Conservation (phyloP, 768 basidiomycete species). For the Termitomyces sp. region DNA sequence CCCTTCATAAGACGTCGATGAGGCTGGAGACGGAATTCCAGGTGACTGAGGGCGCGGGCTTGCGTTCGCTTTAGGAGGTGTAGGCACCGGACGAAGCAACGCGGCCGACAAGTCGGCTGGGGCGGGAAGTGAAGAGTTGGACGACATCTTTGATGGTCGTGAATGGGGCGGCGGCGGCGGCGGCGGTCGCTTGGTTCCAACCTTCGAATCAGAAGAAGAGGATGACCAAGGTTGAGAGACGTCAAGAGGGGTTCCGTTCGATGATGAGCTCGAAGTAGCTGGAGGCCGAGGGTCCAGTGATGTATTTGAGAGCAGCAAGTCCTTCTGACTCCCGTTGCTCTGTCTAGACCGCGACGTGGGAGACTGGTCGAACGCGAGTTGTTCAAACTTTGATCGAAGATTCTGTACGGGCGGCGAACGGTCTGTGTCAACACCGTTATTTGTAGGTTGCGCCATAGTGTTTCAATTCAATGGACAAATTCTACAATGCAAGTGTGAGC, state of each 20-base stretch:
- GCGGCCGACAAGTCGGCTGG: constrained; percentile 34
- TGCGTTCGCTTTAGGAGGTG: constrained; percentile 20
- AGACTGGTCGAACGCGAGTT: constrained; percentile 36
- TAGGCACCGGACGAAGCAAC: constrained; percentile 44
- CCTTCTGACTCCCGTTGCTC: constrained; percentile 8
- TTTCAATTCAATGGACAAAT: background rate
- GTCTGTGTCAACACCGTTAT: constrained; percentile 41
- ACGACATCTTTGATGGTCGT: constrained; percentile 19
- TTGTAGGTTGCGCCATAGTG: background rate
- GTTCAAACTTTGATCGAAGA: constrained; percentile 67
- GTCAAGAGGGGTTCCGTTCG: constrained; percentile 17
- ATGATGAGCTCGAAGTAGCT: constrained; percentile 27
- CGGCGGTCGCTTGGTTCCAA: constrained; percentile 41
- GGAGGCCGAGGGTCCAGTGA: constrained; percentile 36
- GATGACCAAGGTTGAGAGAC: constrained; percentile 34
- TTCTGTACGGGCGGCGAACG: constrained; percentile 62
- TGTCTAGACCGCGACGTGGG: constrained; percentile 1
- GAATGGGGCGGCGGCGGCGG: constrained; percentile 60
- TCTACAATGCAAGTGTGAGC: background rate
- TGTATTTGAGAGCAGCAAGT: constrained; percentile 15
- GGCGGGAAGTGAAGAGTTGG: constrained; percentile 29
- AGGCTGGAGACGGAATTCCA: constrained; percentile 6
- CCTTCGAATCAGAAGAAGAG: constrained; percentile 49
- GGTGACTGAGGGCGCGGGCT: constrained; percentile 13
- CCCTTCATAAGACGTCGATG: constrained; percentile 7